Evolutionary conservation across 805 yeast genomes (phyloP).

Genomic region (Metschnikowia arizonensis): DNA sequence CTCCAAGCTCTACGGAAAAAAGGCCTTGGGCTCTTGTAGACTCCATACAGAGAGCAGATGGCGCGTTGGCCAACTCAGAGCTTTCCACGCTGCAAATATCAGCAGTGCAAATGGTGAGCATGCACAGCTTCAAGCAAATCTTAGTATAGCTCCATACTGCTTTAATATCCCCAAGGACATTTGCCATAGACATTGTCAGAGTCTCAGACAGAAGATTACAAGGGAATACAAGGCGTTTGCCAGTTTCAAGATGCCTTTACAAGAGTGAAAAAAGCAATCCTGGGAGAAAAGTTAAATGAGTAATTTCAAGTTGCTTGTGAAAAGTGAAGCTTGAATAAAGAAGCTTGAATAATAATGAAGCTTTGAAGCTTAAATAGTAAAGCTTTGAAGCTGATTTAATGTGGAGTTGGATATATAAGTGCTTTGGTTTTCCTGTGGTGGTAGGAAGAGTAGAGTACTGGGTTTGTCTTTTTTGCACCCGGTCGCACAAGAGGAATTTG

Average conservation of each 20-base stretch:
- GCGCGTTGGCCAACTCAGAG: background rate
- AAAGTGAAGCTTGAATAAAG: background rate
- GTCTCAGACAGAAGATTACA: background rate
- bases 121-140: slow-evolving; percentile 2
- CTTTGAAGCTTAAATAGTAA: no score
- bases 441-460: background rate
- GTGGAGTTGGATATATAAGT: background rate
- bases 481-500: background rate
- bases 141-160: background rate
- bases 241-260: background rate
- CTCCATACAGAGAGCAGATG: background rate
- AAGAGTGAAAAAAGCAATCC: background rate
- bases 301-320: background rate
- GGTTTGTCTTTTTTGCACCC: background rate
- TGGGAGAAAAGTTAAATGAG: background rate
- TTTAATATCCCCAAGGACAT: background rate
- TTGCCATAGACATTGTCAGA: background rate
- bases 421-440: background rate
- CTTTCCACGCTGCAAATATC: background rate
- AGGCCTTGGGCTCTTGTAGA: background rate
- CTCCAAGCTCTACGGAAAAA: background rate
- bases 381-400: no score
- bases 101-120: background rate
- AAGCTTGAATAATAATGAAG: no score
- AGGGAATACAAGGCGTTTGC: background rate